Conservation (phyloP, 225 moss, liverwort and hornwort genomes). For the Takakia lepidozioides region DNA sequence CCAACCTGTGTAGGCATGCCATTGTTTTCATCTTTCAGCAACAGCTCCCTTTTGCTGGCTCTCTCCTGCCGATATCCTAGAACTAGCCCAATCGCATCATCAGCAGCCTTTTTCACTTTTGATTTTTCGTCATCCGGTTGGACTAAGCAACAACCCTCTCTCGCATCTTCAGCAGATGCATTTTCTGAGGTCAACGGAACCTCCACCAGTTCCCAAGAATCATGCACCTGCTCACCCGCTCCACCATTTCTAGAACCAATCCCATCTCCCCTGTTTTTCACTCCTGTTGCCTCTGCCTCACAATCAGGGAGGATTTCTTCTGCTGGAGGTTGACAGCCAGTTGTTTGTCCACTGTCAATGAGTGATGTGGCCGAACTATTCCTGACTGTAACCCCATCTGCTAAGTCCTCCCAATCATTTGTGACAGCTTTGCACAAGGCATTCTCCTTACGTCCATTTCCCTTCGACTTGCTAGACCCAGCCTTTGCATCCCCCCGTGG, state of each 20-base stretch:
- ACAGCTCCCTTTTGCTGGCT: slow-evolving; percentile 7
- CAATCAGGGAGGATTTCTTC: slow-evolving; percentile 12
- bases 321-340: slow-evolving; percentile 11
- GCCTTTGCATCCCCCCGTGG: too few species aligned
- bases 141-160: too few species aligned
- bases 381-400: too few species aligned
- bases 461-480: neutral
- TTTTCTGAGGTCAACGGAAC: too few species aligned
- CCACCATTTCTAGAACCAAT: slow-evolving; percentile 2
- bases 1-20: slow-evolving; percentile 8
- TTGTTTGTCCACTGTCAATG: slow-evolving; percentile 7
- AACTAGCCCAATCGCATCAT: neutral
- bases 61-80: neutral
- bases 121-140: too few species aligned
- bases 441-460: slow-evolving; percentile 3
- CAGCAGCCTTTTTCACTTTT: neutral
- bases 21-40: slow-evolving; percentile 11
- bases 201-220: neutral
- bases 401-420: neutral
- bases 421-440: neutral
- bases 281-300: slow-evolving; percentile 7
- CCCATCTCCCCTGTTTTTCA: slow-evolving; percentile 10
- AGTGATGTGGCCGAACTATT: slow-evolving; percentile 1
- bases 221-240: slow-evolving; percentile 4
- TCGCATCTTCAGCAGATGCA: slow-evolving; percentile 6